A percentile compares a stretch with the other conserved stretches of the same genome.
phyloP scores from a whole-genome alignment of 768 basidiomycete genomes.

The Rhodosporidiobolus odoratus region DNA sequence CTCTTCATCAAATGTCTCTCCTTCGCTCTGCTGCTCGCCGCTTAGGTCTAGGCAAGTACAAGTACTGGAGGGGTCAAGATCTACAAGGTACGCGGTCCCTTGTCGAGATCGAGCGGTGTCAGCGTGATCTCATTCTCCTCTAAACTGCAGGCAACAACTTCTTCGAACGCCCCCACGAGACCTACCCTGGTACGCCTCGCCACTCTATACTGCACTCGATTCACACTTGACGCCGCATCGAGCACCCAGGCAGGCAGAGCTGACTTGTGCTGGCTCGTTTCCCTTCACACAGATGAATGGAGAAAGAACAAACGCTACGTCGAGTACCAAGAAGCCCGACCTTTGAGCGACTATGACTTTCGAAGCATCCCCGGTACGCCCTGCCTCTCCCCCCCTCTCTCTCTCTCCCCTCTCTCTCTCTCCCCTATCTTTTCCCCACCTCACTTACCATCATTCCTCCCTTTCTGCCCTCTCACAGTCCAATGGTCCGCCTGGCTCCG shows the following conservation, averaged over 20 bases:
- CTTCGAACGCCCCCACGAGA: conserved; percentile 34
- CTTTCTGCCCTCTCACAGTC: neutral
- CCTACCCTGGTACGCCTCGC: conserved; percentile 5
- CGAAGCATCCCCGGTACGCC: conserved; percentile 29
- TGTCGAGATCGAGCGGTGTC: neutral
- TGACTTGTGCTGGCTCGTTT: neutral
- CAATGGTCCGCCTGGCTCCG: conserved; percentile 41
- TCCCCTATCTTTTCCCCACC: neutral
- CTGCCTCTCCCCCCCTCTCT: neutral
- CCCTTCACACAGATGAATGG: conserved; percentile 22
- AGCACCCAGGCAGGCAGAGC: neutral
- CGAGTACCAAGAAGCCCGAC: conserved; percentile 32
- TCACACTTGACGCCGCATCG: no score
- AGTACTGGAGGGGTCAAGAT: conserved; percentile 29
- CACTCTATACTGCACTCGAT: neutral
- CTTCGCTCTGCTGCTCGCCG: conserved; percentile 19
- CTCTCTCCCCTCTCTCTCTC: neutral
- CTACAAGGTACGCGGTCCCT: conserved; percentile 22
- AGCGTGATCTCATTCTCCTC: neutral
- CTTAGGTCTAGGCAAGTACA: conserved; percentile 34
- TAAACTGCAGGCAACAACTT: conserved; percentile 37
- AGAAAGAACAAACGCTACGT: conserved; percentile 34
- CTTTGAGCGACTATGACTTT: conserved; percentile 36
- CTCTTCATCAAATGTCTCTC: conserved; percentile 18
- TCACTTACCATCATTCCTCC: neutral